Evolutionary conservation across 441 rosid species (phyloP).

Genomic region (Gossypium lobatum): DNA sequence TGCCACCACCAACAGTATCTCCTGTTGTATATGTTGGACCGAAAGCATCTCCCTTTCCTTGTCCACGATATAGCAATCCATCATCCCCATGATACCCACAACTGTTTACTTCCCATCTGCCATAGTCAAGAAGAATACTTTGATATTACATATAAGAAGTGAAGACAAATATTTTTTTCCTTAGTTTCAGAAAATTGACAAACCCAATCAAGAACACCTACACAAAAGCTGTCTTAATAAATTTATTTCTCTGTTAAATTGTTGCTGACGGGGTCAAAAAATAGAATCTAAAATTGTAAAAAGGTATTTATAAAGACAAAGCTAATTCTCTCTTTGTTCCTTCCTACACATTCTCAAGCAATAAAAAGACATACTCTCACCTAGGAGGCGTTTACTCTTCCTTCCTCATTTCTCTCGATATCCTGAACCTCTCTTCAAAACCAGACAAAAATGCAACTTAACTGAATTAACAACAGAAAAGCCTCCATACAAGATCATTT

Average conservation of each 20-base stretch:
- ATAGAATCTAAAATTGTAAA: too few relatives aligned
- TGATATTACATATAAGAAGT: not conserved
- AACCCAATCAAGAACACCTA: not conserved
- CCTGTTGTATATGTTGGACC: constrained; percentile 72
- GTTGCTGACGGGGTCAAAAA: not conserved
- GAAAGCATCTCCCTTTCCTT: constrained; percentile 67
- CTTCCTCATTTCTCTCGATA: not conserved
- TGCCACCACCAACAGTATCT: constrained; percentile 89
- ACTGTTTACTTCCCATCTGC: constrained; percentile 24
- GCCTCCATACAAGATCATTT: not conserved
- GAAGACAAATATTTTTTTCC: constrained; percentile 7
- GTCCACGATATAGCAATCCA: constrained; percentile 71
- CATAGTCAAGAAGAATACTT: not conserved
- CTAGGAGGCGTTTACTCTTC: not conserved
- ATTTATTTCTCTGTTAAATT: not conserved
- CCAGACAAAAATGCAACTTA: not conserved
- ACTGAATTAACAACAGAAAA: not conserved
- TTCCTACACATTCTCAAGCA: not conserved
- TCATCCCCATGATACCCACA: constrained; percentile 93
- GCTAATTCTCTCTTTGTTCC: not conserved
- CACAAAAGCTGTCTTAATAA: not conserved
- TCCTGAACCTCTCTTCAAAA: not conserved
- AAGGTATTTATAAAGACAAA: not conserved
- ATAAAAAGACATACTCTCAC: not conserved
- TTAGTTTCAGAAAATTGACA: not conserved